These are phyloP conservation scores for Oldenlandia corymbosa DNA, from an alignment of 257 asterid species.

Conservation along the genomic window DNA sequence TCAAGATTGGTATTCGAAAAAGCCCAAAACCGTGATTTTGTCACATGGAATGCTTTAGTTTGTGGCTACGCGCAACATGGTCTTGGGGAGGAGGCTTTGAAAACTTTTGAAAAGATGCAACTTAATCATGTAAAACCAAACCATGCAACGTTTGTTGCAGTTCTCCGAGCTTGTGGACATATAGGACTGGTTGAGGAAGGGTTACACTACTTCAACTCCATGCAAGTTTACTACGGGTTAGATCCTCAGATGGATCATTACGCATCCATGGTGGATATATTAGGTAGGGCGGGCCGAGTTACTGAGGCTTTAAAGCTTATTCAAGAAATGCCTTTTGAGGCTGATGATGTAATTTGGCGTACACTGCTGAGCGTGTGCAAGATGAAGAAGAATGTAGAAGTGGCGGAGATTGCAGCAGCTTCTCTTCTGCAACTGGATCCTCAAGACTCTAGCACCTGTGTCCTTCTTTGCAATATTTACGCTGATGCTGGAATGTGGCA, in stretches of 20 bases:
- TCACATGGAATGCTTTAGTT: slow-evolving; percentile 86
- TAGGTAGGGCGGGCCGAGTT: slow-evolving; percentile 62
- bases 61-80: slow-evolving; percentile 87
- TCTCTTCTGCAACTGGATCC: slow-evolving; percentile 60
- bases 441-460: slow-evolving; percentile 67
- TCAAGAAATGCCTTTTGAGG: slow-evolving; percentile 70
- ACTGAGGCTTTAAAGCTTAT: slow-evolving; percentile 63
- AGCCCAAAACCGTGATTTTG: slow-evolving; percentile 58
- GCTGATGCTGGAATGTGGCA: slow-evolving; percentile 88
- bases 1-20: slow-evolving; percentile 62
- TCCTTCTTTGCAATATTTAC: slow-evolving; percentile 69
- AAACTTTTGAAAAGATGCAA: slow-evolving; percentile 54
- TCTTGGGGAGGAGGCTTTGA: slow-evolving; percentile 57
- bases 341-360: slow-evolving; percentile 85
- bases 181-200: slow-evolving; percentile 68
- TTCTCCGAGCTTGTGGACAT: slow-evolving; percentile 88
- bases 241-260: slow-evolving; percentile 79
- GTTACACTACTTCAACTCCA: slow-evolving; percentile 47
- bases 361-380: slow-evolving; percentile 78
- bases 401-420: slow-evolving; percentile 72
- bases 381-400: slow-evolving; percentile 69
- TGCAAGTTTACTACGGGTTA: slow-evolving; percentile 47
- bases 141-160: slow-evolving; percentile 81
- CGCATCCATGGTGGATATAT: slow-evolving; percentile 80
- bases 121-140: slow-evolving; percentile 49